phyloP scores from a whole-genome alignment of 2,329 filamentous ascomycete genomes.

The Graphium sp. region DNA sequence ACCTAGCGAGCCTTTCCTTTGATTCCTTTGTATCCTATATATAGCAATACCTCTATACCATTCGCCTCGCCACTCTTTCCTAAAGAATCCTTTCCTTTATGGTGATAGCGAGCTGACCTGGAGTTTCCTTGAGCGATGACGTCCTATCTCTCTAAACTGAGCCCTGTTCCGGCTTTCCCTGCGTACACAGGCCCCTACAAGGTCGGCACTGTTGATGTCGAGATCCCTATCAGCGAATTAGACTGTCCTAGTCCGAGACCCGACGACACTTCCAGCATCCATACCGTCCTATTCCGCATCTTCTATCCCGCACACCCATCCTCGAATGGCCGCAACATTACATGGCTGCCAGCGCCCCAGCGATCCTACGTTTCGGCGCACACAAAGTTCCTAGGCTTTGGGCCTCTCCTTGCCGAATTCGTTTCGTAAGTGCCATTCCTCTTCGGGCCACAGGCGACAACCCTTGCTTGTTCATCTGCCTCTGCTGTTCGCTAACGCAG shows the following conservation, averaged over 20 bases:
- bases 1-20: too few relatives aligned
- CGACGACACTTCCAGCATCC: slow-evolving; percentile 31
- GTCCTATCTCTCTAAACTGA: slow-evolving; percentile 1
- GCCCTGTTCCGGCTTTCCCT: slow-evolving; percentile 48
- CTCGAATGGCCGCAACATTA: slow-evolving; percentile 39
- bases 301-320: slow-evolving; percentile 56
- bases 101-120: too few relatives aligned
- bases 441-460: not conserved
- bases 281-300: slow-evolving; percentile 64
- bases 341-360: slow-evolving; percentile 68
- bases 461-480: not conserved
- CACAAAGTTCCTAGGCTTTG: slow-evolving; percentile 56
- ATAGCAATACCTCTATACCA: too few relatives aligned
- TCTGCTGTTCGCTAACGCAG: slow-evolving; percentile 13
- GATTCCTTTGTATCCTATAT: too few relatives aligned
- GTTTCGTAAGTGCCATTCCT: slow-evolving; percentile 32
- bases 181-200: slow-evolving; percentile 61
- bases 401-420: slow-evolving; percentile 36
- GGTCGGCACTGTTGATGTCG: slow-evolving; percentile 66
- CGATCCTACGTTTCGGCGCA: slow-evolving; percentile 59
- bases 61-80: too few relatives aligned
- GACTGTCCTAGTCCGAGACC: slow-evolving; percentile 35
- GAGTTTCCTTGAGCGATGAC: too few relatives aligned
- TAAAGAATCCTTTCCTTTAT: too few relatives aligned
- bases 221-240: slow-evolving; percentile 52